Conservation (phyloP, 2,329 filamentous ascomycete genomes). For the Coniochaeta sp. region DNA sequence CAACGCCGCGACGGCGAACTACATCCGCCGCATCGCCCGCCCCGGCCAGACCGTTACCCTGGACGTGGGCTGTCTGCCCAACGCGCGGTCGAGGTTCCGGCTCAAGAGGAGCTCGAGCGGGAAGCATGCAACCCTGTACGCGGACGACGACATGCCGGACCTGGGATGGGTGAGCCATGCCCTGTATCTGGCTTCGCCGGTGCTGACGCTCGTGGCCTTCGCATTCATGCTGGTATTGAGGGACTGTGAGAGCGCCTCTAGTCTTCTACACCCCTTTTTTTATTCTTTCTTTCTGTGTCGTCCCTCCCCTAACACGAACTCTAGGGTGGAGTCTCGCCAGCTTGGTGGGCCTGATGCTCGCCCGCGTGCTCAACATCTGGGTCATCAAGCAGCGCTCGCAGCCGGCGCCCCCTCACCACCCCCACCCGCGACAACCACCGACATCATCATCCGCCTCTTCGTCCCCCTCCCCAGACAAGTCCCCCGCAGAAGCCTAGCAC, state of each 20-base stretch:
- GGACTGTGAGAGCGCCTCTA: constrained; percentile 32
- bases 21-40: constrained; percentile 46
- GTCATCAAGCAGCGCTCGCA: constrained; percentile 44
- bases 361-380: constrained; percentile 48
- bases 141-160: constrained; percentile 19
- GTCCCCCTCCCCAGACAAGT: neutral
- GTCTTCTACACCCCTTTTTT: neutral
- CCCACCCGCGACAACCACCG: constrained; percentile 7
- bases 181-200: constrained; percentile 38
- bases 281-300: too few relatives aligned
- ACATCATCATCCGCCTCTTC: neutral
- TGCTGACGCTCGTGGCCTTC: constrained; percentile 36
- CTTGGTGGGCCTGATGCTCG: constrained; percentile 41
- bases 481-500: constrained; percentile 11
- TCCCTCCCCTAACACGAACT: neutral
- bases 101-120: constrained; percentile 18
- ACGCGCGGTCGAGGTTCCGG: constrained; percentile 13
- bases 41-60: constrained; percentile 50
- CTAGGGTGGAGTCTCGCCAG: constrained; percentile 40
- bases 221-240: constrained; percentile 36
- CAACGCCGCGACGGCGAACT: constrained; percentile 46
- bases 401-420: constrained; percentile 5
- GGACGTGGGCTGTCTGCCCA: constrained; percentile 47
- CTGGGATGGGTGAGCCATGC: constrained; percentile 40
- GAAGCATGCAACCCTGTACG: constrained; percentile 10